phyloP scores from a whole-genome alignment of 345 rosid species.

The Zanthoxylum bungeanum region DNA sequence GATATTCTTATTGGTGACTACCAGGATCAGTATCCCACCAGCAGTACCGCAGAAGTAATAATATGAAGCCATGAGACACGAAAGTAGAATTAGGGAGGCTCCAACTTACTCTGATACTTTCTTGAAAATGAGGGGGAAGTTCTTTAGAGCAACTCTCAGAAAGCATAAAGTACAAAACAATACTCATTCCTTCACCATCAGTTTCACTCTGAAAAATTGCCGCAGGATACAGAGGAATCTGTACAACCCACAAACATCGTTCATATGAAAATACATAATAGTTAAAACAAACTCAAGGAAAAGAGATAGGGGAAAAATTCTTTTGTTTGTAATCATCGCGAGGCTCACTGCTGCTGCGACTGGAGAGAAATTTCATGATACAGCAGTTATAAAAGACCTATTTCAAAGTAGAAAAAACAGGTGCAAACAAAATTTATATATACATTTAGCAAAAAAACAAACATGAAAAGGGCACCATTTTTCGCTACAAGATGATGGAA shows the following conservation, averaged over 20 bases:
- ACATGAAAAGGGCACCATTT: neutral
- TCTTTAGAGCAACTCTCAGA: conserved; percentile 45
- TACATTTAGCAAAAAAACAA: neutral
- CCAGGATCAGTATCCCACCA: neutral
- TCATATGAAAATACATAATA: conserved; percentile 2
- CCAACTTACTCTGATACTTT: conserved; percentile 42
- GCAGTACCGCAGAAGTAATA: too few species aligned
- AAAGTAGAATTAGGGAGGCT: neutral
- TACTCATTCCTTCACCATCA: conserved; percentile 59
- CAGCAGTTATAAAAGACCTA: neutral
- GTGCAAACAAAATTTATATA: neutral
- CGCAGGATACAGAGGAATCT: conserved; percentile 90
- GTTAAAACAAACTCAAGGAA: neutral
- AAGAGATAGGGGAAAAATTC: neutral
- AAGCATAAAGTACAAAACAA: conserved; percentile 55
- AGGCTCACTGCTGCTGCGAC: neutral
- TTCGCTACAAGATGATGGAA: neutral
- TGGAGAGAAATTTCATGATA: neutral
- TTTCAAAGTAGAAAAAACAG: neutral
- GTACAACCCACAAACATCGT: conserved; percentile 9
- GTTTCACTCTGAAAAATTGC: conserved; percentile 50
- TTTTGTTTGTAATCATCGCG: neutral
- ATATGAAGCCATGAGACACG: neutral
- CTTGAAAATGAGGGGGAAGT: conserved; percentile 43
- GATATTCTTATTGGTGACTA: neutral